Evolutionary conservation across 306 rosid genomes (phyloP).

Genomic region (Quercus mongolica): DNA sequence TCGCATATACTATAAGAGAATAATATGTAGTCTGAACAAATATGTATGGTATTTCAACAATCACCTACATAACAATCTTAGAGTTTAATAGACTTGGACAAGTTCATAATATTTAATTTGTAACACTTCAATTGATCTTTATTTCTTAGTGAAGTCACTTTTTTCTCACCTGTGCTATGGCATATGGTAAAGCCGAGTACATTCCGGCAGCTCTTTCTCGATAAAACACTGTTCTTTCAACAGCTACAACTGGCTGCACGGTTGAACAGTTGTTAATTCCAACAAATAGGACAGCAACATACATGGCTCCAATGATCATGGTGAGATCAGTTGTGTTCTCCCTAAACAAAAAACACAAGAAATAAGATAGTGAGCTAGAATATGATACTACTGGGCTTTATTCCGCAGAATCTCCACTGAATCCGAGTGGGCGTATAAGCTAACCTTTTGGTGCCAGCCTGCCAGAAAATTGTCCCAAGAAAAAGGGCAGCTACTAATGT

Average conservation of each 20-base stretch:
- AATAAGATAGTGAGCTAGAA: neutral
- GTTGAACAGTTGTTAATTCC: slow-evolving; percentile 83
- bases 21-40: slow-evolving; percentile 28
- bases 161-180: slow-evolving; percentile 65
- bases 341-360: slow-evolving; percentile 29
- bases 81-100: neutral
- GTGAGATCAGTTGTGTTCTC: slow-evolving; percentile 42
- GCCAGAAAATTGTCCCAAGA: slow-evolving; percentile 85
- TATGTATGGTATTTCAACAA: slow-evolving; percentile 27
- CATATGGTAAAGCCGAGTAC: slow-evolving; percentile 94
- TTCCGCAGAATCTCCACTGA: neutral
- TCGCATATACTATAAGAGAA: slow-evolving; percentile 20
- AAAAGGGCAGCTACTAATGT: slow-evolving; percentile 68
- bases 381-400: neutral
- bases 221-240: slow-evolving; percentile 85
- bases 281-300: slow-evolving; percentile 65
- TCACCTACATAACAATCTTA: slow-evolving; percentile 10
- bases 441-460: slow-evolving; percentile 71
- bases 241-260: slow-evolving; percentile 75
- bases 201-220: slow-evolving; percentile 93
- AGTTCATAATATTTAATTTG: neutral
- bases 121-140: neutral
- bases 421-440: neutral
- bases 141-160: neutral
- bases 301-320: slow-evolving; percentile 75